A percentile compares a stretch with the other conserved stretches of the same genome.
phyloP scores from a whole-genome alignment of 768 basidiomycete species.

The Tricholoma matsutake region DNA sequence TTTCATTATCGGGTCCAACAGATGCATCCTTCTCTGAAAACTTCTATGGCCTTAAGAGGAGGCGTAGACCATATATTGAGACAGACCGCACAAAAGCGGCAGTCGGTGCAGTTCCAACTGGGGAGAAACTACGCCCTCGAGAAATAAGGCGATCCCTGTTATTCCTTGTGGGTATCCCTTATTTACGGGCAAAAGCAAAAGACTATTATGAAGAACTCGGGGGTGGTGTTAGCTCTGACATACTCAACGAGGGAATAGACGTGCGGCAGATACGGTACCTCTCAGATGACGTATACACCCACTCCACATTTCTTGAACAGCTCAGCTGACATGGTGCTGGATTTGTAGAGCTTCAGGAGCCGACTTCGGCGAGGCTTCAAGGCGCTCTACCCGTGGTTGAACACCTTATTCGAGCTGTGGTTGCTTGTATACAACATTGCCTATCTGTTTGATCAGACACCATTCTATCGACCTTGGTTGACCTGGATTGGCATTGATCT shows the following conservation, averaged over 20 bases:
- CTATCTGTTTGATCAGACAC: constrained; percentile 85
- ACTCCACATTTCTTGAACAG: constrained; percentile 5
- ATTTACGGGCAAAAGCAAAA: constrained; percentile 82
- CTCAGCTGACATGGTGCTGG: neutral
- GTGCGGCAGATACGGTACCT: constrained; percentile 42
- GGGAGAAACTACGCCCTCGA: constrained; percentile 59
- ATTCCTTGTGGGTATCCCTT: constrained; percentile 87
- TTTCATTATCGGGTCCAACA: constrained; percentile 26
- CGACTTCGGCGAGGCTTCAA: constrained; percentile 66
- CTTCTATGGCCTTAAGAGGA: constrained; percentile 89
- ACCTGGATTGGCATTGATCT: constrained; percentile 81
- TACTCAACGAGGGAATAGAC: constrained; percentile 52
- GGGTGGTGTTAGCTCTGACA: constrained; percentile 70
- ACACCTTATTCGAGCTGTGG: constrained; percentile 76
- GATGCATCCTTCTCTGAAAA: constrained; percentile 95
- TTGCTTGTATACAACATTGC: constrained; percentile 80
- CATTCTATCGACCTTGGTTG: constrained; percentile 91
- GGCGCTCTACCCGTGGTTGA: constrained; percentile 76
- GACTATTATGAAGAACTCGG: constrained; percentile 91
- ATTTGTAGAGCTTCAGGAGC: constrained; percentile 46
- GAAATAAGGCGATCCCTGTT: constrained; percentile 79
- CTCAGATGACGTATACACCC: constrained; percentile 48
- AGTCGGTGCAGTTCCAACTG: constrained; percentile 59
- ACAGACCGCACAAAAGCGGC: constrained; percentile 65
- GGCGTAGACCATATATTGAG: constrained; percentile 68